phyloP scores from a whole-genome alignment of 345 rosid species.

The Psidium guajava region DNA sequence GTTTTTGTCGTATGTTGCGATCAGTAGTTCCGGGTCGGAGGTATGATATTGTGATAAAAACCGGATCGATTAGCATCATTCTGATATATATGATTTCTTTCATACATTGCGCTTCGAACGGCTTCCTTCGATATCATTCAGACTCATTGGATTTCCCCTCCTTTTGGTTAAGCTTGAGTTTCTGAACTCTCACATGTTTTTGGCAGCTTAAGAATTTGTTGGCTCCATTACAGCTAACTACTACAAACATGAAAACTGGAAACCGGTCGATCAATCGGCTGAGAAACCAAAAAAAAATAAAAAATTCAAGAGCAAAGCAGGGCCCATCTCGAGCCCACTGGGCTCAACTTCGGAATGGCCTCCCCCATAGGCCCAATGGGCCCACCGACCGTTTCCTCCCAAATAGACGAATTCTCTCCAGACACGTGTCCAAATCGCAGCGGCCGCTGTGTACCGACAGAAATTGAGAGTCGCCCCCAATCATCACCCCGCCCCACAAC shows the following conservation, averaged over 20 bases:
- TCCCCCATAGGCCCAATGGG: not conserved
- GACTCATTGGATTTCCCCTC: not conserved
- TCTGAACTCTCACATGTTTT: not conserved
- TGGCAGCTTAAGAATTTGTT: not conserved
- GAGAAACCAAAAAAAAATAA: rapidly evolving
- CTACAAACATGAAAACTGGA: not conserved
- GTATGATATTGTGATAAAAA: not conserved
- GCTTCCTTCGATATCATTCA: not conserved
- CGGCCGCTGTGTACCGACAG: not conserved
- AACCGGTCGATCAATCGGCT: not conserved
- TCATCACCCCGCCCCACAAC: not conserved
- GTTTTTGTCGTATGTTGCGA: not conserved
- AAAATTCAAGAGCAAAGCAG: not conserved
- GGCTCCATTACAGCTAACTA: not conserved
- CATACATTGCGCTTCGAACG: rapidly evolving
- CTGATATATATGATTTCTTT: not conserved
- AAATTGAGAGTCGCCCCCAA: not conserved
- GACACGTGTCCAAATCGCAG: not conserved
- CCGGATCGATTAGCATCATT: not conserved
- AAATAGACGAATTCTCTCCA: not conserved
- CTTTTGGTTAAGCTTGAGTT: not conserved
- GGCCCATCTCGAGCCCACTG: not conserved
- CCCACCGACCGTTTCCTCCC: not conserved
- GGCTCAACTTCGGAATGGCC: not conserved
- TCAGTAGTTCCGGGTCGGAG: not conserved